These are phyloP conservation scores for Monilinia vaccinii-corymbosi DNA, from an alignment of 2,329 filamentous ascomycete species.

Conservation along the genomic window DNA sequence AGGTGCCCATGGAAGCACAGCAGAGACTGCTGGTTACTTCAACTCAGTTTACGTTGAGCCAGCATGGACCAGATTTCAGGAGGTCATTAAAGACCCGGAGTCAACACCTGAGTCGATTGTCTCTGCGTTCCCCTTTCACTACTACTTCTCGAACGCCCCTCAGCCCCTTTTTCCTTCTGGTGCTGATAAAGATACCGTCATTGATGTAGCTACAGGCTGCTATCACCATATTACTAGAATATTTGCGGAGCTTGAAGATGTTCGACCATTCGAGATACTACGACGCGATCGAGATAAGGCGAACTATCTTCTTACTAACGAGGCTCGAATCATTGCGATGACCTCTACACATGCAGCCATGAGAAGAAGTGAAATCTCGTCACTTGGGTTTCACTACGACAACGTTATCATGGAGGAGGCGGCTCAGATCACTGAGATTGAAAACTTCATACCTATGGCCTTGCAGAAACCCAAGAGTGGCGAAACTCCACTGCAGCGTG, in stretches of 20 bases:
- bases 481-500: conserved; percentile 68
- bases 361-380: conserved; percentile 79
- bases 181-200: conserved; percentile 52
- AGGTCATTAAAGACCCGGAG: conserved; percentile 48
- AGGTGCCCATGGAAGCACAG: conserved; percentile 91
- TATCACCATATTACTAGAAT: conserved; percentile 83
- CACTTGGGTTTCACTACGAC: conserved; percentile 92
- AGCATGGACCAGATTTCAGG: conserved; percentile 78
- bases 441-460: conserved; percentile 92
- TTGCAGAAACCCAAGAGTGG: conserved; percentile 73
- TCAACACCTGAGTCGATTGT: conserved; percentile 54
- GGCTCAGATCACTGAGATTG: conserved; percentile 93
- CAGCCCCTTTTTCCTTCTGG: conserved; percentile 71
- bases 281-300: conserved; percentile 83
- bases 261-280: conserved; percentile 89
- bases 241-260: conserved; percentile 86
- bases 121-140: conserved; percentile 74
- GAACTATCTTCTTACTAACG: conserved; percentile 89
- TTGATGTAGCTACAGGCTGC: conserved; percentile 77
- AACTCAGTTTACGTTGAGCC: conserved; percentile 85
- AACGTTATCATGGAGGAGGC: conserved; percentile 98
- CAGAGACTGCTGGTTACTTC: conserved; percentile 96
- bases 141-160: conserved; percentile 79
- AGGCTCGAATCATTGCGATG: conserved; percentile 98
- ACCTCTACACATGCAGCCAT: conserved; percentile 97